Conservation (phyloP, 305 asterid genomes). For the Solanum hybrid region DNA sequence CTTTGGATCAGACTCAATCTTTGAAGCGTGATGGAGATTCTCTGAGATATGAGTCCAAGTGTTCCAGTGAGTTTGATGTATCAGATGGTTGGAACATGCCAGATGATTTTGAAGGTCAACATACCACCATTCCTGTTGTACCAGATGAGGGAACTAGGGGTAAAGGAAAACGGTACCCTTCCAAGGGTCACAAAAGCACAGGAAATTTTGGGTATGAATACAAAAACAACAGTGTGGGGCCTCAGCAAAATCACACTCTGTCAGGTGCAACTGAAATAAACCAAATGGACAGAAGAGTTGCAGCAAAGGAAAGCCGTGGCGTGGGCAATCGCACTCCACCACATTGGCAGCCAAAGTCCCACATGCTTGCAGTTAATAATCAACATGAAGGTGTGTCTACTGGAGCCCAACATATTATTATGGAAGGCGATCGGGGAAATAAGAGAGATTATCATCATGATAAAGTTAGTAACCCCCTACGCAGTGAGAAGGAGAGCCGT, state of each 20-base stretch:
- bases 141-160: conserved; percentile 48
- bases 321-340: conserved; percentile 42
- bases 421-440: conserved; percentile 27
- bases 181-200: conserved; percentile 34
- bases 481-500: conserved; percentile 17
- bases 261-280: conserved; percentile 29
- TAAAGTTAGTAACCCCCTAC: conserved; percentile 22
- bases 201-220: conserved; percentile 34
- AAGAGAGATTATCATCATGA: conserved; percentile 41
- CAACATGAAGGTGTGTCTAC: conserved; percentile 31
- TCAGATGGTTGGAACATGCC: conserved; percentile 19
- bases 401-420: conserved; percentile 26
- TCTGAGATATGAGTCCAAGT: conserved; percentile 24
- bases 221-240: conserved; percentile 25
- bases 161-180: conserved; percentile 53
- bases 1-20: conserved; percentile 21
- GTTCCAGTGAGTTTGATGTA: conserved; percentile 10
- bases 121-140: conserved; percentile 20
- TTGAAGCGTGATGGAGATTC: conserved; percentile 23
- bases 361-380: conserved; percentile 27
- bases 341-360: conserved; percentile 83
- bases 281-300: conserved; percentile 32
- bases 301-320: conserved; percentile 40
- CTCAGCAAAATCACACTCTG: conserved; percentile 28
- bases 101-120: conserved; percentile 17